A percentile compares a stretch with the other conserved stretches of the same genome.
Conservation (phyloP, 805 yeast genomes). For the Spathaspora arborariae region DNA sequence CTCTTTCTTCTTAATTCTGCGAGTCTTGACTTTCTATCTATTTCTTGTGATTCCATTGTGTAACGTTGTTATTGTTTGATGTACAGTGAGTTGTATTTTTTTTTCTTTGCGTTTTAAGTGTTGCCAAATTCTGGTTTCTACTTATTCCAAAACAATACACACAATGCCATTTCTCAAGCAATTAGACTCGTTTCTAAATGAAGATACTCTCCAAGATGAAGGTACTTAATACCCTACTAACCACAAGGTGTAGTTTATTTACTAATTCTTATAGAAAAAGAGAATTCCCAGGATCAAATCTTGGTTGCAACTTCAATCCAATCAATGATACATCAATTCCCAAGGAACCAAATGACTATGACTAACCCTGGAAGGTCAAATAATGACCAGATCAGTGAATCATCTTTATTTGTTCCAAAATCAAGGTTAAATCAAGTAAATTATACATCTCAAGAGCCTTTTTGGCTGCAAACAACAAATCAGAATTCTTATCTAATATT, state of each 20-base stretch:
- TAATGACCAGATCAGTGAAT: too few relatives aligned
- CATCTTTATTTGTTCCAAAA: background rate
- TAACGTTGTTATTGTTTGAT: background rate
- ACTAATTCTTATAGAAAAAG: background rate
- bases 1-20: constrained; percentile 14
- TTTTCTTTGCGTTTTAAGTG: background rate
- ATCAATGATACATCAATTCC: background rate
- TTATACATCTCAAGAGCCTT: background rate
- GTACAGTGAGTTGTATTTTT: background rate
- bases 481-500: background rate
- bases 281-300: background rate
- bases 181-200: background rate
- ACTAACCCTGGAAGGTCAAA: too few relatives aligned
- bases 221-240: background rate
- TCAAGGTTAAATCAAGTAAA: background rate
- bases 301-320: background rate
- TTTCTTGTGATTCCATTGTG: background rate
- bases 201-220: background rate
- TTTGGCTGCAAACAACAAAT: background rate
- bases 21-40: constrained; percentile 17
- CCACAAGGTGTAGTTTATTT: background rate
- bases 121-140: background rate
- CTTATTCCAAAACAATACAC: background rate
- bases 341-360: background rate
- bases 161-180: background rate